A percentile compares a stretch with the other conserved stretches of the same genome.
Evolutionary conservation across 352 stramenopile species (phyloP).

Genomic region (Phytopythium montanum): DNA sequence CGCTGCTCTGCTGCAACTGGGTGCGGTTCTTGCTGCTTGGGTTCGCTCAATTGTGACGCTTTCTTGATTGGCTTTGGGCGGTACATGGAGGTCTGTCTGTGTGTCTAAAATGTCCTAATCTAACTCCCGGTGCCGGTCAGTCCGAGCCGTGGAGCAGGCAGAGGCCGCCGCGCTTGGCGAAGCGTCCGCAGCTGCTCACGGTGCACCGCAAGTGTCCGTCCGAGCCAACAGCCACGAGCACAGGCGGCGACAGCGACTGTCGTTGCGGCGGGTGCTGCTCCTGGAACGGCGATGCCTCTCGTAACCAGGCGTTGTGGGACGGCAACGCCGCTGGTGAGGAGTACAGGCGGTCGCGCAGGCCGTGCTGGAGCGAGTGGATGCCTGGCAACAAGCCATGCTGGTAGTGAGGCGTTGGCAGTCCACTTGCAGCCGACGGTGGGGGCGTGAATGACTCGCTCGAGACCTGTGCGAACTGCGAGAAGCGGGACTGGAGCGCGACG

Average conservation of each 20-base stretch:
- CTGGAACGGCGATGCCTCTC: neutral
- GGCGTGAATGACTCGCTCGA: neutral
- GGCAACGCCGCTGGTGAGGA: neutral
- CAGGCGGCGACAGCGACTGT: neutral
- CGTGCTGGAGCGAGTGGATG: conserved; percentile 18
- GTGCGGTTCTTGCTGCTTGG: neutral
- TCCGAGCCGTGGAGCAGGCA: conserved; percentile 16
- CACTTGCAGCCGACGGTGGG: conserved; percentile 1
- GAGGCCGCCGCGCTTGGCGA: conserved; percentile 18
- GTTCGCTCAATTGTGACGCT: neutral
- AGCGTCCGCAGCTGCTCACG: conserved; percentile 11
- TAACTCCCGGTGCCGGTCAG: neutral
- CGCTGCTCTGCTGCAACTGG: neutral
- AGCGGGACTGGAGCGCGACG: conserved; percentile 1
- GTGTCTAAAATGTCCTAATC: too few species aligned
- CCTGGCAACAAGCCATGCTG: conserved; percentile 16
- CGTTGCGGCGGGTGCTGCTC: neutral
- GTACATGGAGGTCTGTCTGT: neutral
- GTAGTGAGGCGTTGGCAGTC: neutral
- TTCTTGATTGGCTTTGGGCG: neutral
- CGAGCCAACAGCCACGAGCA: neutral
- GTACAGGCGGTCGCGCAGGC: neutral
- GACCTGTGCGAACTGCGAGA: neutral
- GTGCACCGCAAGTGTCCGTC: conserved; percentile 9
- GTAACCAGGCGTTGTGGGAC: neutral